Evolutionary conservation across 768 basidiomycete genomes (phyloP).

Genomic region (Suillus fuscotomentosus): DNA sequence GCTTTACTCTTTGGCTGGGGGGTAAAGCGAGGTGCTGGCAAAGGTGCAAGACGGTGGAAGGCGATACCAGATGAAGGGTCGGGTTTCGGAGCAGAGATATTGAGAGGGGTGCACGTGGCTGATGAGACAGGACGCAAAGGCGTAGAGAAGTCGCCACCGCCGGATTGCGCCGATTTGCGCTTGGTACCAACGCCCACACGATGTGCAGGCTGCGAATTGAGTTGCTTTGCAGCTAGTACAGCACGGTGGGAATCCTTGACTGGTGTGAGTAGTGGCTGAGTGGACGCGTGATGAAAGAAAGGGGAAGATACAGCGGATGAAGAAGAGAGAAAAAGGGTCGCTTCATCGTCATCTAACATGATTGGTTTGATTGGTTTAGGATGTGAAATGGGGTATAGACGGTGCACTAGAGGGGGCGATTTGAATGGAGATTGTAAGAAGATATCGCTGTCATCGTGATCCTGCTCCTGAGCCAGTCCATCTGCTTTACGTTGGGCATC

Average conservation of each 20-base stretch:
- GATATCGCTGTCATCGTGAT: constrained; percentile 35
- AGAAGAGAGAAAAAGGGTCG: constrained; percentile 55
- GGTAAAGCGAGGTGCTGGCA: constrained; percentile 29
- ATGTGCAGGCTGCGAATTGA: constrained; percentile 21
- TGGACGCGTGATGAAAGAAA: constrained; percentile 42
- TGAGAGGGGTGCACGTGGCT: constrained; percentile 30
- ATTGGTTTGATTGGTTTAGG: constrained; percentile 16
- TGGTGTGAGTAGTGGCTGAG: constrained; percentile 59
- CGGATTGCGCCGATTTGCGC: constrained; percentile 49
- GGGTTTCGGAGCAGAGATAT: constrained; percentile 33
- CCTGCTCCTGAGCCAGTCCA: constrained; percentile 39
- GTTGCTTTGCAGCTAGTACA: constrained; percentile 36
- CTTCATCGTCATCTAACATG: constrained; percentile 52
- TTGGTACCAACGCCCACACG: constrained; percentile 54
- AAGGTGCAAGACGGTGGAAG: constrained; percentile 35
- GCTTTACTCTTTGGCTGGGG: constrained; percentile 34
- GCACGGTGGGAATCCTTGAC: constrained; percentile 50
- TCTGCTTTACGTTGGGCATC: constrained; percentile 10
- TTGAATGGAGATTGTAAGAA: constrained; percentile 55
- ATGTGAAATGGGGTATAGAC: constrained; percentile 33
- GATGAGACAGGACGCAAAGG: constrained; percentile 47
- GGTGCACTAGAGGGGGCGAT: constrained; percentile 44
- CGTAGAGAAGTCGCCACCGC: constrained; percentile 45
- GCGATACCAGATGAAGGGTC: constrained; percentile 33
- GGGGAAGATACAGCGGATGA: constrained; percentile 38